Conservation (phyloP, 2,329 filamentous ascomycete species). For the Pseudogymnoascus sp. region DNA sequence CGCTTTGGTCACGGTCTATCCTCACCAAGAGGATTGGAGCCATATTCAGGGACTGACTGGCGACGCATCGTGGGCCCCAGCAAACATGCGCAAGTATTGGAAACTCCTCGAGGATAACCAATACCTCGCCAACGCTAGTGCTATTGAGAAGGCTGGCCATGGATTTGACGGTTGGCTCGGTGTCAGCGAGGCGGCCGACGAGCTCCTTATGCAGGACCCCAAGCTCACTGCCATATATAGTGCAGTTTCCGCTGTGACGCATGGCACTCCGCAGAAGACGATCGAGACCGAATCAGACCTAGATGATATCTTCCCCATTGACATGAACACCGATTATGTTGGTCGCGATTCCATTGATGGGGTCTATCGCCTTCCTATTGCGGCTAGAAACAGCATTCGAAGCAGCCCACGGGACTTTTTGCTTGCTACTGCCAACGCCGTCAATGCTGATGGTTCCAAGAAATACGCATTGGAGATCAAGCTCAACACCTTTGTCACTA, state of each 20-base stretch:
- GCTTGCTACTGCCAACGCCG: conserved; percentile 20
- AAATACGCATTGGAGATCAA: conserved; percentile 20
- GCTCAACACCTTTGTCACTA: conserved; percentile 31
- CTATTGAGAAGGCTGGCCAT: conserved; percentile 31
- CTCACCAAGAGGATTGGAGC: conserved; percentile 36
- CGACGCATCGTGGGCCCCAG: conserved; percentile 35
- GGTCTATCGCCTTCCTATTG: conserved; percentile 21
- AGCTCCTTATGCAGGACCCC: conserved; percentile 14
- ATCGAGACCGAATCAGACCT: conserved; percentile 12
- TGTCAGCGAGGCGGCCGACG: conserved; percentile 7
- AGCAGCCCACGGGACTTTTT: conserved; percentile 21
- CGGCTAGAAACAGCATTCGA: conserved; percentile 15
- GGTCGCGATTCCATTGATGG: conserved; percentile 16
- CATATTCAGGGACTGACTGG: conserved; percentile 35
- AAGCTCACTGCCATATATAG: conserved; percentile 18
- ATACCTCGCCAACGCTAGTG: conserved; percentile 31
- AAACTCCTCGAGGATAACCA: conserved; percentile 36
- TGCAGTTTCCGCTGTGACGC: conserved; percentile 16
- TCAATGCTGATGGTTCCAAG: conserved; percentile 17
- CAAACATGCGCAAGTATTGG: conserved; percentile 37
- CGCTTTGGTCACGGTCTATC: conserved; percentile 33
- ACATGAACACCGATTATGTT: conserved; percentile 21
- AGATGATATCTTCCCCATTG: conserved; percentile 13
- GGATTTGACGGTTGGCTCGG: conserved; percentile 36
- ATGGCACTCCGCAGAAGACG: conserved; percentile 10